Evolutionary conservation across 805 yeast species (phyloP), one percentile per base, ranked within the genome.

Genomic region (Kuraishia ogatae): DNA sequence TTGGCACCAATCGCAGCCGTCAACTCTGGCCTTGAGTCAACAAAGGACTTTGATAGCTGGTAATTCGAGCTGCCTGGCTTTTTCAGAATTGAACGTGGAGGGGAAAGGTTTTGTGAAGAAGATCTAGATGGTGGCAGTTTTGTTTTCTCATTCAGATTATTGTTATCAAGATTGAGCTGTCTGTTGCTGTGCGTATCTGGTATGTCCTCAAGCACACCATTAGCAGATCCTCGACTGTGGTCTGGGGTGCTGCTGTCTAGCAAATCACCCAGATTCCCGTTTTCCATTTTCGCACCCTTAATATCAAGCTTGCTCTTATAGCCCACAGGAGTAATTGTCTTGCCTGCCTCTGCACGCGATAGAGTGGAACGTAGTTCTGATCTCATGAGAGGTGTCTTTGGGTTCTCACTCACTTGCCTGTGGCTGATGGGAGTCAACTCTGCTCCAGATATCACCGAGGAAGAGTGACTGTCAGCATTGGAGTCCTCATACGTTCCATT

Each of bases 1-100:
- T 61, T 53, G 20, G 58, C 51, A 46, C 65, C 56, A 17, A 64
- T 46, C 0, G 65, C 67, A 1, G 58, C 39, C 0, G 61, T 55
- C 17, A 66, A 51, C 26, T 62, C 64, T 1, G 69, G 69, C n/a
- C 19, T 26, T 17, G 39, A 28, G 39, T 26, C 52, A 4, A 50
- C 24, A 20, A 50, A 50, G 2, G 52, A 26, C 24, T 29, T 26
- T 17, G 24, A 19, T 3, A 50, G 10, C 52, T 50, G 46, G 11
- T 50, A 51, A 21, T 50, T 50, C 19, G 47, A n/a, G 10, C 8
- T 51, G 48, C 48, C 48, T 20, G 53, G 53, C 24, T 21, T 51
- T 26, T 51, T 51, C 48, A 51, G 48, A 7, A 51, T 51, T 19
- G 53, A 51, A n/a, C 29, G 24, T 20, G 47, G 53, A n/a, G 53